Evolutionary conservation across 441 rosid species (phyloP).

Genomic region (Gossypium schwendimanii): DNA sequence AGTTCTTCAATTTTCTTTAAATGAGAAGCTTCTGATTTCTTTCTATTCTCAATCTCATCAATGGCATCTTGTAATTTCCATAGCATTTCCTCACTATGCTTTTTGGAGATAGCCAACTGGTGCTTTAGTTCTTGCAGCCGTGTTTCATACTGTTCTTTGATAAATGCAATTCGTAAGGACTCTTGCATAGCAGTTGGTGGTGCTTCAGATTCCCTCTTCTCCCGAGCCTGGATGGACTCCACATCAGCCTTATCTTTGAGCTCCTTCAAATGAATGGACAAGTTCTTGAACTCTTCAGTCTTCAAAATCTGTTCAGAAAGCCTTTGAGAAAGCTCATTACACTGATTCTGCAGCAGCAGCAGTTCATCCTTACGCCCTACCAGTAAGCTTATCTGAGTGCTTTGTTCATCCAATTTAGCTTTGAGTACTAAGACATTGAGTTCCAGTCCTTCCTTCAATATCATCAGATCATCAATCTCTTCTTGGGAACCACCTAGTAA

Average conservation of each 20-base stretch:
- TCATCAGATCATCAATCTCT: constrained; percentile 51
- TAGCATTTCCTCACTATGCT: constrained; percentile 84
- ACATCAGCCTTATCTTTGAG: constrained; percentile 85
- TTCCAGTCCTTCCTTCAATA: constrained; percentile 58
- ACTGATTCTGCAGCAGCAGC: constrained; percentile 37
- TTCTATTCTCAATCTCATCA: constrained; percentile 75
- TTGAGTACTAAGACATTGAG: constrained; percentile 42
- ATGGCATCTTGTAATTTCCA: constrained; percentile 87
- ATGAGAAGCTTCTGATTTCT: constrained; percentile 70
- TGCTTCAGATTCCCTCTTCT: constrained; percentile 50
- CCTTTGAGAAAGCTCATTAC: constrained; percentile 53
- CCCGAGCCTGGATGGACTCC: constrained; percentile 49
- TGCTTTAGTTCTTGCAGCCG: constrained; percentile 80
- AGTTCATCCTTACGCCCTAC: constrained; percentile 38
- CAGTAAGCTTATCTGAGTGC: constrained; percentile 28
- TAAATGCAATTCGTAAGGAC: constrained; percentile 91
- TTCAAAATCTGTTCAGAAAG: constrained; percentile 76
- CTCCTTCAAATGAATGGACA: constrained; percentile 79
- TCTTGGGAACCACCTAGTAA: constrained; percentile 39
- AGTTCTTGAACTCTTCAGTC: constrained; percentile 84
- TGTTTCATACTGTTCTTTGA: constrained; percentile 91
- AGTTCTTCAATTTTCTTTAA: constrained; percentile 80
- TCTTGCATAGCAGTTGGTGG: constrained; percentile 68
- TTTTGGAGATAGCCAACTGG: constrained; percentile 78
- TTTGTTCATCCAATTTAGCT: constrained; percentile 51